phyloP scores from a whole-genome alignment of 805 yeast genomes.

The Schwanniomyces sp. region DNA sequence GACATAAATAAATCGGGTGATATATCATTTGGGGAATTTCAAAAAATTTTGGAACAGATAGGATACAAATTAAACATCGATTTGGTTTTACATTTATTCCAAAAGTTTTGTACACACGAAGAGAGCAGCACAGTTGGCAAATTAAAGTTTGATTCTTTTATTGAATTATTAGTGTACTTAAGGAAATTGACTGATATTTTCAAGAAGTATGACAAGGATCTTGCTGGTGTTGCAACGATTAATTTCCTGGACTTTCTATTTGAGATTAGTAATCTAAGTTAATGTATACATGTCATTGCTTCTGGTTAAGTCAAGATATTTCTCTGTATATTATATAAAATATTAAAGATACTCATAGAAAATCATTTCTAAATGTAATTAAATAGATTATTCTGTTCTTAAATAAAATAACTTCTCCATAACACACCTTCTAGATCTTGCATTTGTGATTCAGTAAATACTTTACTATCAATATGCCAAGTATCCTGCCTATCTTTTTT shows the following conservation, averaged over 20 bases:
- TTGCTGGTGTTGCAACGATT: conserved; percentile 70
- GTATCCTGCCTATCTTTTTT: conserved; percentile 93
- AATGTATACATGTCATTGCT: background rate
- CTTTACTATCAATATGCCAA: conserved; percentile 85
- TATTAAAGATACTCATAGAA: background rate
- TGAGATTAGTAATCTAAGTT: conserved; percentile 41
- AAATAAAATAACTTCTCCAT: conserved; percentile 90
- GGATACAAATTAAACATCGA: conserved; percentile 63
- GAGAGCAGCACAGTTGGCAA: conserved; percentile 31
- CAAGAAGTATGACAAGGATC: conserved; percentile 71
- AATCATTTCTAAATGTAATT: background rate
- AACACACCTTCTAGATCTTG: conserved; percentile 93
- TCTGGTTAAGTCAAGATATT: background rate
- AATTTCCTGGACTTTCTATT: conserved; percentile 66
- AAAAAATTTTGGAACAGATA: conserved; percentile 58
- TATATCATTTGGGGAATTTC: conserved; percentile 66
- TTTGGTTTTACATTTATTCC: conserved; percentile 58
- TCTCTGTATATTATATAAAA: background rate
- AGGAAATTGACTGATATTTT: conserved; percentile 76
- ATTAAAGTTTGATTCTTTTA: conserved; percentile 77
- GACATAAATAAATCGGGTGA: conserved; percentile 59
- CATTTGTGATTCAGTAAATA: conserved; percentile 73
- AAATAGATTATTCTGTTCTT: conserved; percentile 5
- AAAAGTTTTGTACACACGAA: conserved; percentile 48
- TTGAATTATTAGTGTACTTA: conserved; percentile 75